These are phyloP conservation scores for Hymenoscyphus linearis DNA, from an alignment of 2,329 filamentous ascomycete species.

Conservation along the genomic window DNA sequence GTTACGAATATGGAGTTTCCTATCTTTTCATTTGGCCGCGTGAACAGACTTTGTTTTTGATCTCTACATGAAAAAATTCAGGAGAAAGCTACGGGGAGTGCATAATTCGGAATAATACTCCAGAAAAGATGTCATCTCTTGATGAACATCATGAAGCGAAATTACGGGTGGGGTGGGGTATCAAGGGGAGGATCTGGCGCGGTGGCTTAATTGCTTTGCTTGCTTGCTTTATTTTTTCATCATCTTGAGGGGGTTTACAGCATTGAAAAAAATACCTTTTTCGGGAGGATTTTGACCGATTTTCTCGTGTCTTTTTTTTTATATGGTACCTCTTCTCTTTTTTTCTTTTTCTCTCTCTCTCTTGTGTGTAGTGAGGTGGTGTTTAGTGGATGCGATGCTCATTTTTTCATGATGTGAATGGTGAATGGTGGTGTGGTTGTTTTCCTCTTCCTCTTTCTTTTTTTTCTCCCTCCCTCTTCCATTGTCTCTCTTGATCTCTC, in stretches of 20 bases:
- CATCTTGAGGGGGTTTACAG: not conserved
- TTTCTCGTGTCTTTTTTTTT: not conserved
- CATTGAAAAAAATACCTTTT: not conserved
- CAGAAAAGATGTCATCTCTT: slow-evolving; percentile 2
- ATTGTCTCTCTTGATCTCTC: not conserved
- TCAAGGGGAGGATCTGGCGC: not conserved
- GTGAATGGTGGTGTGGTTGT: no score
- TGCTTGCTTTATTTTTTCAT: not conserved
- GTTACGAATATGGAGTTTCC: slow-evolving; percentile 18
- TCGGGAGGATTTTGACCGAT: not conserved
- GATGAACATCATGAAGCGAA: slow-evolving; percentile 1
- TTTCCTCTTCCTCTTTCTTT: no score
- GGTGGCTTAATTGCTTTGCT: not conserved
- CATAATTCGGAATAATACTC: slow-evolving; percentile 27
- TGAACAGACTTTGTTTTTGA: slow-evolving; percentile 14
- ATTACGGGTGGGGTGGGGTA: not conserved
- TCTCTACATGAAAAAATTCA: slow-evolving; percentile 18
- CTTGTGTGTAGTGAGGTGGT: not conserved
- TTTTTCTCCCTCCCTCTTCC: not conserved
- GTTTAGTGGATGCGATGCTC: not conserved
- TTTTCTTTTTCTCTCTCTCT: no score
- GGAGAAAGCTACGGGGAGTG: slow-evolving; percentile 15
- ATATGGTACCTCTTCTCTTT: not conserved
- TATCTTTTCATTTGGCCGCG: slow-evolving; percentile 12
- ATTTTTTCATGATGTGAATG: not conserved